Evolutionary conservation across 306 rosid species (phyloP), one percentile per base, ranked within the genome.

Genomic region (Cicer yamashitae): DNA sequence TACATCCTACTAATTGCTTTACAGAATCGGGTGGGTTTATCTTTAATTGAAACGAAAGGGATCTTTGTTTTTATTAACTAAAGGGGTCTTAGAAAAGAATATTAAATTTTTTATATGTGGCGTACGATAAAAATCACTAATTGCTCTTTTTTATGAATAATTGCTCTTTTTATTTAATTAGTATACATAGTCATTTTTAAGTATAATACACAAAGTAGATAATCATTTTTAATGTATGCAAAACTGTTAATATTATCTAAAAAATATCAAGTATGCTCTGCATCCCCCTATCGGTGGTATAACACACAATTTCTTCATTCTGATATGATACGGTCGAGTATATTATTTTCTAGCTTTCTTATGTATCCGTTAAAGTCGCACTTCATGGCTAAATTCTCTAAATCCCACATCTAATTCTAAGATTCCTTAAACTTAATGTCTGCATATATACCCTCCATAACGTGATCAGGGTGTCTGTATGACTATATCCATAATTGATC

Each of bases 351-450:
- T 25, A 25, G 30, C 0, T 25, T 25, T 50, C 3, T 41, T 41
- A n/a, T 64, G 45, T 47, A 65, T 76, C 65, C 7, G 79, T 57
- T 82, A 77, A 82, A 77, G 79, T 77, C 12, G 41, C 80, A 82
- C 68, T 58, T 46, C 47, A 15, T 14, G 15, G 7, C 1, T 67
- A 73, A 58, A 77, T 61, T 52, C 67, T 59, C 71, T 8, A 8
- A 6, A 56, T 47, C 59, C 67, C 8, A 65, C 10, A 52, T 53
- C 22, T 12, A 25, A 25, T 68, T 13, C 57, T 20, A 44, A 79
- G 48, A 75, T 75, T 79, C 74, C 59, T 53, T 46, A 47, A 52
- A 56, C 40, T n/a, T 13, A 61, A 38, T 43, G 30, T 8, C 14
- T 72, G 52, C 60, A 17, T 18, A 17, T 18, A 53, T 53, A 54